Evolutionary conservation across 148 eudicot genomes (phyloP).

Genomic region (Spergularia marina): DNA sequence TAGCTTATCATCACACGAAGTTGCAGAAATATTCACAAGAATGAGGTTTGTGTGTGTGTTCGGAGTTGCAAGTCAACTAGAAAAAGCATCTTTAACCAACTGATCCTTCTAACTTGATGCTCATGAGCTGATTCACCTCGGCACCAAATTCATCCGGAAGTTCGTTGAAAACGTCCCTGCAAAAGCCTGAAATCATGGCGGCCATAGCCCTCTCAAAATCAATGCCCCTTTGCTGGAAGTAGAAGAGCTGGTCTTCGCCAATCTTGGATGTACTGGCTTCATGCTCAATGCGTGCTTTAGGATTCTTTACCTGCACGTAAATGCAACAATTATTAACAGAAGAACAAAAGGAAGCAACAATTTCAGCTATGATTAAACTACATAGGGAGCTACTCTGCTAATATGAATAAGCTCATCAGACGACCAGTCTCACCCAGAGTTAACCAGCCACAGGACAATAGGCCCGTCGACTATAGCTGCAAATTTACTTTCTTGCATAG

Average conservation of each 20-base stretch:
- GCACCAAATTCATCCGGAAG: slow-evolving; percentile 93
- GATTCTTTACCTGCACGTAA: slow-evolving; percentile 62
- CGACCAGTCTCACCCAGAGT: not conserved
- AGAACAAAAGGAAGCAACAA: not conserved
- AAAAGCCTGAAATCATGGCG: slow-evolving; percentile 91
- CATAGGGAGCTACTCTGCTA: not conserved
- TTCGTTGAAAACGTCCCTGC: slow-evolving; percentile 83
- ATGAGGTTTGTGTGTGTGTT: slow-evolving; percentile 1
- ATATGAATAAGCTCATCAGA: not conserved
- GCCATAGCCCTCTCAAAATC: slow-evolving; percentile 81
- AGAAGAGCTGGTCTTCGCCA: slow-evolving; percentile 91
- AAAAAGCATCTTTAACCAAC: slow-evolving; percentile 51
- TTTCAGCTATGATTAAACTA: not conserved
- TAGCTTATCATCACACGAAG: too few species aligned
- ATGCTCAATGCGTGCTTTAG: slow-evolving; percentile 66
- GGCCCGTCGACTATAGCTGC: too few species aligned
- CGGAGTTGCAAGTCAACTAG: not conserved
- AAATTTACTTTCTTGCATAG: too few species aligned
- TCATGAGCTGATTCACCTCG: slow-evolving; percentile 94
- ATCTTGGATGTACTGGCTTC: slow-evolving; percentile 98
- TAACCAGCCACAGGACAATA: too few species aligned
- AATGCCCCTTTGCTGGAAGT: slow-evolving; percentile 83
- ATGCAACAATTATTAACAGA: slow-evolving; percentile 2
- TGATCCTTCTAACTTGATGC: slow-evolving; percentile 84
- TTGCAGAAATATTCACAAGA: slow-evolving; percentile 9